phyloP scores from a whole-genome alignment of 2,329 filamentous ascomycete genomes.

The Cladobotryum mycophilum region DNA sequence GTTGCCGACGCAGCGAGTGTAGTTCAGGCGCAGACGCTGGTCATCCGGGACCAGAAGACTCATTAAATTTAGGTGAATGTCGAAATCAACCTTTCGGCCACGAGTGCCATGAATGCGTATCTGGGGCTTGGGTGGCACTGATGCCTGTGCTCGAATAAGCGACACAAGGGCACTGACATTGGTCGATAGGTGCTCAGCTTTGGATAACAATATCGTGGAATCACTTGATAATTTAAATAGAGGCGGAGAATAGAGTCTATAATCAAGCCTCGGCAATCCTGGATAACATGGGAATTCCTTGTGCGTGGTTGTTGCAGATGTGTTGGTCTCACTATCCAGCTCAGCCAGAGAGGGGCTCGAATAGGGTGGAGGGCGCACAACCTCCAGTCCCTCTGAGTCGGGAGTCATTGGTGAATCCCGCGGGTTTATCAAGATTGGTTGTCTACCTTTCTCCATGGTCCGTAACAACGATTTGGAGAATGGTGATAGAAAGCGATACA shows the following conservation, averaged over 20 bases:
- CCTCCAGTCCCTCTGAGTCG: too few relatives aligned
- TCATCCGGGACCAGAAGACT: conserved; percentile 44
- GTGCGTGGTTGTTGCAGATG: background rate
- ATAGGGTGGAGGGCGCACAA: too few relatives aligned
- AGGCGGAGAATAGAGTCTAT: conserved; percentile 46
- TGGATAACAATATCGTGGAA: conserved; percentile 40
- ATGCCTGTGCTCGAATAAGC: conserved; percentile 42
- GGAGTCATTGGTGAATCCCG: too few relatives aligned
- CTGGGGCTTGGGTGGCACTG: conserved; percentile 49
- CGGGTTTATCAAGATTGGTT: too few relatives aligned
- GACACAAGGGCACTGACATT: conserved; percentile 39
- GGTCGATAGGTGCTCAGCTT: conserved; percentile 42
- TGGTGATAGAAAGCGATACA: too few relatives aligned
- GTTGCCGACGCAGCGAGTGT: conserved; percentile 43
- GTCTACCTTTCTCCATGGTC: background rate
- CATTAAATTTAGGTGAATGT: conserved; percentile 50
- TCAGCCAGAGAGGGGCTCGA: too few relatives aligned
- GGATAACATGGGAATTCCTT: conserved; percentile 33
- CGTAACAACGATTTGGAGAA: too few relatives aligned
- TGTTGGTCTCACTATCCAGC: too few relatives aligned
- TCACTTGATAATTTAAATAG: conserved; percentile 47
- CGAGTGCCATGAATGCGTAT: conserved; percentile 44
- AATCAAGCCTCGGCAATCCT: conserved; percentile 44
- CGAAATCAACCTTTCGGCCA: conserved; percentile 42
- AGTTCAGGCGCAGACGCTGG: conserved; percentile 41